Evolutionary conservation across 495 filamentous ascomycete genomes (phyloP).

Genomic region (Hypoxylon rickii): DNA sequence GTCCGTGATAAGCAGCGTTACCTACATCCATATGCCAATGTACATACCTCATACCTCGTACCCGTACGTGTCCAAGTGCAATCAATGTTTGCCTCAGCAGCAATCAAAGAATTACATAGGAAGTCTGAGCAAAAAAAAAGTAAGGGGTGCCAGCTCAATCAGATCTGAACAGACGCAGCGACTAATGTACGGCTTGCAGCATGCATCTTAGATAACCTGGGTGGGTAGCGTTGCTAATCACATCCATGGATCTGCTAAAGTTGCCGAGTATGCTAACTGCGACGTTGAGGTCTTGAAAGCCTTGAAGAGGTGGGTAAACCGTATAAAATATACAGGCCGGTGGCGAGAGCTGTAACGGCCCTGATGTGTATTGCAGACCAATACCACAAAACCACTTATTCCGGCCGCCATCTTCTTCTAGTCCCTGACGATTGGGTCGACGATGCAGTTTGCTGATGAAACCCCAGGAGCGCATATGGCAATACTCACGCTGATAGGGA

Average conservation of each 20-base stretch:
- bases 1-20: too few relatives aligned
- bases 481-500: slow-evolving; percentile 28
- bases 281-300: neutral
- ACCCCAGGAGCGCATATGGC: slow-evolving; percentile 26
- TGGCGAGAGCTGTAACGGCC: slow-evolving; percentile 27
- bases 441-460: slow-evolving; percentile 19
- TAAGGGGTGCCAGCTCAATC: slow-evolving; percentile 24
- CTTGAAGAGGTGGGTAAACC: neutral
- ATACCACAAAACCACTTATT: slow-evolving; percentile 12
- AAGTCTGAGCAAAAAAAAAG: slow-evolving; percentile 9
- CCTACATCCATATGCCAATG: too few relatives aligned
- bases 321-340: slow-evolving; percentile 3
- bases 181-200: slow-evolving; percentile 10
- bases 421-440: slow-evolving; percentile 35
- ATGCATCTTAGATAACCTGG: too few relatives aligned
- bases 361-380: slow-evolving; percentile 29
- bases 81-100: slow-evolving; percentile 22
- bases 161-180: slow-evolving; percentile 2
- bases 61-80: too few relatives aligned
- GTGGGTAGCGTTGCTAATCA: too few relatives aligned
- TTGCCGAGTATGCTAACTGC: slow-evolving; percentile 1
- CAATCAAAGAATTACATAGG: slow-evolving; percentile 7
- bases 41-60: too few relatives aligned
- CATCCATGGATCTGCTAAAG: too few relatives aligned
- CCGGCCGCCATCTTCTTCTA: slow-evolving; percentile 6